Percentiles rank a stretch among this genome's conserved stretches.
These are phyloP conservation scores for Toxoplasma gondii DNA, from an alignment of 169 alveolate species.

Conservation along the genomic window DNA sequence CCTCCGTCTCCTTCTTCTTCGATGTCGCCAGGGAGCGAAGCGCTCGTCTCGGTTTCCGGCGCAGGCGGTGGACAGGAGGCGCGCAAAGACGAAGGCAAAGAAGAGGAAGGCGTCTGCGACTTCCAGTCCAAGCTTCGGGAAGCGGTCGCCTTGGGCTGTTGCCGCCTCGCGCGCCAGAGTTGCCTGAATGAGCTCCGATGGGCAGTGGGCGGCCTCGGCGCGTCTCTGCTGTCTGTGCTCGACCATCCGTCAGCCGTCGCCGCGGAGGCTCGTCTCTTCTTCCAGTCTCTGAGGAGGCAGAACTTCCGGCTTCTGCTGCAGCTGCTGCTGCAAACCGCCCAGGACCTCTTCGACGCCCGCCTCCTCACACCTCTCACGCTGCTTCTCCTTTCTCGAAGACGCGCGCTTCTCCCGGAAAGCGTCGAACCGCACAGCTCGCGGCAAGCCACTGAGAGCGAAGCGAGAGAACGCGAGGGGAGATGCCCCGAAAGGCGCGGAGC, in stretches of 20 bases:
- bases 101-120: neutral
- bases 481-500: too few species aligned
- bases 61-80: too few species aligned
- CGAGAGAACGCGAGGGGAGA: too few species aligned
- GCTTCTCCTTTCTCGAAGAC: neutral
- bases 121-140: neutral
- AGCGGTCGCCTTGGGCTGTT: neutral
- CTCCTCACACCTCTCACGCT: neutral
- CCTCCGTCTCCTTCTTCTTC: neutral
- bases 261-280: neutral
- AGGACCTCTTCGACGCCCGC: constrained; percentile 1
- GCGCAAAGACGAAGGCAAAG: neutral
- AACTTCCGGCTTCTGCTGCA: constrained; percentile 10
- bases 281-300: neutral
- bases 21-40: neutral
- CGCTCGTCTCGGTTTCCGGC: neutral
- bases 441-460: too few species aligned
- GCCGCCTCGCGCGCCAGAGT: neutral
- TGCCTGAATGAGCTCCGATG: neutral
- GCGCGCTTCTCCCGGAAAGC: neutral
- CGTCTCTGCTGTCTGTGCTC: neutral
- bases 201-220: neutral
- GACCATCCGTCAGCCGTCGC: constrained; percentile 2
- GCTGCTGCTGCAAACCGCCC: constrained; percentile 20
- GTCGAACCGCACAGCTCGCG: neutral